Evolutionary conservation across 352 stramenopile species (phyloP), one percentile per base, ranked within the genome.

Genomic region (Globisporangium emineosum): DNA sequence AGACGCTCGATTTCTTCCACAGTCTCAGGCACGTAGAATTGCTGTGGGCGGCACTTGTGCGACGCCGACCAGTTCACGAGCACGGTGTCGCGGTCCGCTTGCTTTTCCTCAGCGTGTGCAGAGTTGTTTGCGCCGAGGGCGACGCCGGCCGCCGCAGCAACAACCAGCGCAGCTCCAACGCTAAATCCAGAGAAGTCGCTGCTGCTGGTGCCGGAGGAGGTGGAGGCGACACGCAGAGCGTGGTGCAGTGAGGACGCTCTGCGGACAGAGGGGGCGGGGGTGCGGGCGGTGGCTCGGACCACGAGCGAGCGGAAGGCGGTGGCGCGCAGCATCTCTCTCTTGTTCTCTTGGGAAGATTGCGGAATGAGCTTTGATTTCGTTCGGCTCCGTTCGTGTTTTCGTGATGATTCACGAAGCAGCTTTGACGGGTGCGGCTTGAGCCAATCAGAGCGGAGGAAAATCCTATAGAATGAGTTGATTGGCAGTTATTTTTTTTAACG

Each of bases 51-150:
- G 49, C 84, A 93, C 62, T 88, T 74, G 61, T 94, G 86, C 17
- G 84, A 90, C 15, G 78, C 79, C 27, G 86, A 94, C 86, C 86
- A 94, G 61, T 94, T 94, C 21, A 91, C 69, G 57, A 94, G 88
- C 49, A 86, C 76, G 43, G 89, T 77, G 23, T 91, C 69, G 15
- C 76, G 62, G 35, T 90, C 77, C 1, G 69, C 60, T 6, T 29
- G 58, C 10, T 80, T 62, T 19, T 67, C 55, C 35, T 70, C 53
- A 1, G 64, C 60, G 10, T 55, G 58, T 12, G 65, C 66, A 25
- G 43, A 45, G 40, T 6, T 54, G 30, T 35, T 37, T 7, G 70
- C 47, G 6, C 58, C 21, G 32, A 76, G 40, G 17, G 42, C 55
- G 4, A 59, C 56, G 6, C 71, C 51, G 51, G 63, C 68, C 45